Base-by-base conservation (phyloP, 2,329 filamentous ascomycete genomes). In the Ambrosiella xylebori region DNA sequence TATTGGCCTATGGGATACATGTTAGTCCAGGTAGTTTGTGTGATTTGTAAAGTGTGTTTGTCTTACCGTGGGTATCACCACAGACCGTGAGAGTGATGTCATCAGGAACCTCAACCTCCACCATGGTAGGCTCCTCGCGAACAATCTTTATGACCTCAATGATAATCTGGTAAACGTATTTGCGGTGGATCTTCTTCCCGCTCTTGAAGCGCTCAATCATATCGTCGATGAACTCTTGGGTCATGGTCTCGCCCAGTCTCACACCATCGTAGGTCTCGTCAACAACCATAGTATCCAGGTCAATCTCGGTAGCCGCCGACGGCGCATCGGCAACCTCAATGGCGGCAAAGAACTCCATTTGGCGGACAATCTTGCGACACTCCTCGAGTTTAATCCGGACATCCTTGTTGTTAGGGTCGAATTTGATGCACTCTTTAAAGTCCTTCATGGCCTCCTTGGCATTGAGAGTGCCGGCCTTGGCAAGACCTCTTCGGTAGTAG, bases 131-230 rank as follows among this genome's bases (percentile, higher is more conserved):
- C 72, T 98, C 93, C 57, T 89, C 82, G 69, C 91, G 90, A 51
- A 95, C 84, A 59, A 98, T 79, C 62, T 95, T 84, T 75, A 86
- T 88, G 65, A 94, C 87, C 5, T 87, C 86, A 65, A 96, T 74
- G 65, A 98, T 79, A 67, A 98, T 98, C 73, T 96, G 88, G 75
- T 91, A 97, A 63, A 91, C 93, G 68, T 96, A 98, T 78, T 97
- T 98, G 73, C 82, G 84, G 70, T 93, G 88, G 59, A 98, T 78
- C 72, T 88, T 91, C 78, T 98, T 97, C 67, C 93, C 93, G 55
- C 80, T 84, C 79, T 94, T 95, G 79, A 98, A 98, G 38, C 93
- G 78, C 69, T 93, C 80, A 59, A 88, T 91, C 91, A 97, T 96
- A 73, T 98, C 91, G 65, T 94, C 86, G 65, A 98, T 87, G 67